A percentile compares a stretch with the other conserved stretches of the same genome.
These are phyloP conservation scores for Pseudogymnoascus verrucosus DNA, from an alignment of 2,329 filamentous ascomycete genomes.

Conservation along the genomic window DNA sequence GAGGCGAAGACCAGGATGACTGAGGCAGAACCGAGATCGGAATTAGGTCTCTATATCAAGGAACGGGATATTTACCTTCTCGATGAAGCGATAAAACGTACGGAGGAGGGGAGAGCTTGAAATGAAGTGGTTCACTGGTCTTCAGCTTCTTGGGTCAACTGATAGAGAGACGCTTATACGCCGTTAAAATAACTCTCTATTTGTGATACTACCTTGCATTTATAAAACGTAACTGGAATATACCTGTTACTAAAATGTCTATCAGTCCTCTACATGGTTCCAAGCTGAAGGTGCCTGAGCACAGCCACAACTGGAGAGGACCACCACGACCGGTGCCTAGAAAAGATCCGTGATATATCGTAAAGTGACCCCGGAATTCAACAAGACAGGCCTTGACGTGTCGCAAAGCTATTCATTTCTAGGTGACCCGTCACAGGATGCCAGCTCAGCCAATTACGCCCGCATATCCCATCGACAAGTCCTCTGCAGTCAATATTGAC, in stretches of 20 bases:
- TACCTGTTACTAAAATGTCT: not conserved
- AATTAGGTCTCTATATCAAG: constrained; percentile 6
- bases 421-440: not conserved
- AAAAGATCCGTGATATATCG: not conserved
- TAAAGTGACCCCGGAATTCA: not conserved
- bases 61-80: constrained; percentile 4
- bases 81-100: not conserved
- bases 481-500: not conserved
- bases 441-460: not conserved
- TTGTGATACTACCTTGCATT: not conserved
- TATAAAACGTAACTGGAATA: not conserved
- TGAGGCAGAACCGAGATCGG: not conserved
- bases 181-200: not conserved
- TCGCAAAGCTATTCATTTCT: not conserved
- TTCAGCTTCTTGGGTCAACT: not conserved
- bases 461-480: not conserved
- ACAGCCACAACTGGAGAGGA: not conserved
- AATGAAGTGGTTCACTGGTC: not conserved
- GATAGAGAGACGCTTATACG: not conserved
- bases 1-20: not conserved
- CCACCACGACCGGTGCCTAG: not conserved
- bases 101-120: not conserved
- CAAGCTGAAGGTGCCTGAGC: not conserved
- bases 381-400: not conserved
- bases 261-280: not conserved